Percentiles rank a stretch among this genome's conserved stretches.
phyloP scores from a whole-genome alignment of 345 rosid genomes.

The Raphanus sativus region DNA sequence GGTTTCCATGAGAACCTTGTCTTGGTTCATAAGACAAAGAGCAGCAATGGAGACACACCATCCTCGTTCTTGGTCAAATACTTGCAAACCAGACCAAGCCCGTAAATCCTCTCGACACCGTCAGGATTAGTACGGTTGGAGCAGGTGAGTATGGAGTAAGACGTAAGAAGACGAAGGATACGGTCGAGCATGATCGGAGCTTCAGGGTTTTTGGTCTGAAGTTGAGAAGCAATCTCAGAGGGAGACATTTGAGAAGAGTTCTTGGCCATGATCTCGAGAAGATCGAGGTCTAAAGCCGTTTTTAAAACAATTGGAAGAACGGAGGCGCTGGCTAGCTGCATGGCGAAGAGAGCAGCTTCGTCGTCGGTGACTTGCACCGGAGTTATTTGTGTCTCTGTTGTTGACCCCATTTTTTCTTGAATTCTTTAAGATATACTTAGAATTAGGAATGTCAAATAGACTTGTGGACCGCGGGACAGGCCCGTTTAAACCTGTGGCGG shows the following conservation, averaged over 20 bases:
- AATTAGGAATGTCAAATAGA: too few species aligned
- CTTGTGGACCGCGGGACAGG: too few species aligned
- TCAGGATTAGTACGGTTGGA: constrained; percentile 37
- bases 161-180: constrained; percentile 63
- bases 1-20: constrained; percentile 91
- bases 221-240: constrained; percentile 58
- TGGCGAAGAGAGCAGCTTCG: constrained; percentile 69
- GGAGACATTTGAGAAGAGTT: constrained; percentile 62
- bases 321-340: constrained; percentile 71
- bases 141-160: constrained; percentile 65
- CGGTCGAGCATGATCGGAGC: constrained; percentile 82
- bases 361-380: constrained; percentile 70
- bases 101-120: constrained; percentile 65
- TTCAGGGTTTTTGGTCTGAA: constrained; percentile 72
- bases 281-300: constrained; percentile 83
- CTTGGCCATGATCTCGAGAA: constrained; percentile 79
- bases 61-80: constrained; percentile 76
- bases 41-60: constrained; percentile 76
- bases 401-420: constrained; percentile 54
- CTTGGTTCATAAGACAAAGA: constrained; percentile 82
- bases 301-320: constrained; percentile 87
- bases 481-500: too few species aligned
- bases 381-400: constrained; percentile 66
- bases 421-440: background rate
- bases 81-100: constrained; percentile 81